These are phyloP conservation scores for Echria macrotheca DNA, from an alignment of 495 filamentous ascomycete genomes.

Conservation along the genomic window DNA sequence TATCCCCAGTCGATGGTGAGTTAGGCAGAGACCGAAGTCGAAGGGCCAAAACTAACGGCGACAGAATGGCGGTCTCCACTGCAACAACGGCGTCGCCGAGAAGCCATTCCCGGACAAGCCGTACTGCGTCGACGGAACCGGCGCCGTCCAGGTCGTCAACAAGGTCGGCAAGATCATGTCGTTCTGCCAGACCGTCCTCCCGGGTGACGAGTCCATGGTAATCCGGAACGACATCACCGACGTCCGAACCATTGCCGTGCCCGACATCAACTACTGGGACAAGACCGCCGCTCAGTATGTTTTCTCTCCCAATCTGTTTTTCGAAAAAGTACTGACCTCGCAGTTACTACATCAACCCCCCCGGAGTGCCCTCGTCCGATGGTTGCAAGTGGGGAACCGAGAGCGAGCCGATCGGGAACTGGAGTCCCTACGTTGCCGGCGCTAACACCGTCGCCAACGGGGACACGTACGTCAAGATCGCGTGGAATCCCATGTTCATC, in stretches of 20 bases:
- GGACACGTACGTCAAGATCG: constrained; percentile 69
- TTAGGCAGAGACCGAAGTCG: constrained; percentile 9
- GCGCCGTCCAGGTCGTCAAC: constrained; percentile 58
- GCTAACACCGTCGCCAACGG: constrained; percentile 63
- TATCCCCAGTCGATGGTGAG: constrained; percentile 73
- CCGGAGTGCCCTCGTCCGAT: constrained; percentile 53
- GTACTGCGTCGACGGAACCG: constrained; percentile 69
- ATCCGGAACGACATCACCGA: constrained; percentile 64
- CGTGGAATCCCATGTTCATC: constrained; percentile 74
- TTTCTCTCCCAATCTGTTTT: neutral
- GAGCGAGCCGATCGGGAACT: constrained; percentile 66
- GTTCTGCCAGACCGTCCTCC: constrained; percentile 79
- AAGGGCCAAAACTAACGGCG: no score
- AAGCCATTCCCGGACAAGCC: constrained; percentile 66
- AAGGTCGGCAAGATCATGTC: constrained; percentile 56
- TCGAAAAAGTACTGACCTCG: constrained; percentile 14
- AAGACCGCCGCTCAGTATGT: constrained; percentile 68
- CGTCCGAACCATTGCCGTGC: constrained; percentile 60
- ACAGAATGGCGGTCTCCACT: constrained; percentile 74
- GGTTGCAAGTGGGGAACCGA: constrained; percentile 69
- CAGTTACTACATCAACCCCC: constrained; percentile 76
- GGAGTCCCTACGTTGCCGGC: constrained; percentile 73
- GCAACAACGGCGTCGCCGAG: constrained; percentile 60
- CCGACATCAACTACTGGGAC: constrained; percentile 65
- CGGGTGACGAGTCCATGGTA: constrained; percentile 84